Percentiles rank a stretch among this genome's conserved stretches.
phyloP scores from a whole-genome alignment of 1,284 basidiomycete species.

The Ganoderma leucocontextum region DNA sequence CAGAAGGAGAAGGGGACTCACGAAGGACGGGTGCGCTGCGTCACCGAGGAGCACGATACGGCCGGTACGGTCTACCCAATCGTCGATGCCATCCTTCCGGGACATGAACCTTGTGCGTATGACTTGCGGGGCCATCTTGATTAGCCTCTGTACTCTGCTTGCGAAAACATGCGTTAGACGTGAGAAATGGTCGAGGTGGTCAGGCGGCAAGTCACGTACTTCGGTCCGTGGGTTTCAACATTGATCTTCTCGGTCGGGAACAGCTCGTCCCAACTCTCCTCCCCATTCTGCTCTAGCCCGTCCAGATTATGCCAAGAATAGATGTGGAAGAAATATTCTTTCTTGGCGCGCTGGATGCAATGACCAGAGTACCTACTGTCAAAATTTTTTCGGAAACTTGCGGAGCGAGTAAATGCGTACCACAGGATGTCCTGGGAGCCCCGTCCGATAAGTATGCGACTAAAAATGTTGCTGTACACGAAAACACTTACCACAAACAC shows the following conservation, averaged over 20 bases:
- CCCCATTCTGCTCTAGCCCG: constrained; percentile 24
- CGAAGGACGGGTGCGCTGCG: constrained; percentile 55
- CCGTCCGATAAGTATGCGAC: constrained; percentile 11
- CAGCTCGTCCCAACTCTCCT: constrained; percentile 36
- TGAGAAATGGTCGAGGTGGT: not conserved
- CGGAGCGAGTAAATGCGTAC: constrained; percentile 26
- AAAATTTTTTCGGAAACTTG: not conserved
- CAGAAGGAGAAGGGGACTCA: constrained; percentile 39
- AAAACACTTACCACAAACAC: constrained; percentile 34
- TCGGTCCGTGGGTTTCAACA: constrained; percentile 23
- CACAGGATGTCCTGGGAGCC: constrained; percentile 36
- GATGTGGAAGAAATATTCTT: constrained; percentile 35
- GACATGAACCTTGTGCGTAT: constrained; percentile 41
- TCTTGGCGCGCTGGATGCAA: constrained; percentile 28
- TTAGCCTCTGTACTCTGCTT: constrained; percentile 54
- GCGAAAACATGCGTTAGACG: not conserved
- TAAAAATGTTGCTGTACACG: not conserved
- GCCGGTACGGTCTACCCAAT: constrained; percentile 61
- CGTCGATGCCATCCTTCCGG: constrained; percentile 50
- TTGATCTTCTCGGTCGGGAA: constrained; percentile 30
- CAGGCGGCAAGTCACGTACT: constrained; percentile 18
- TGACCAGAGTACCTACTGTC: not conserved
- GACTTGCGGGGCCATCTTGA: constrained; percentile 48
- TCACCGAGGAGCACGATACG: constrained; percentile 57
- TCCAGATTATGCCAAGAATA: constrained; percentile 33